These are phyloP conservation scores for Pharus latifolius DNA, from an alignment of 176 grass and related monocot genomes.

Conservation along the genomic window DNA sequence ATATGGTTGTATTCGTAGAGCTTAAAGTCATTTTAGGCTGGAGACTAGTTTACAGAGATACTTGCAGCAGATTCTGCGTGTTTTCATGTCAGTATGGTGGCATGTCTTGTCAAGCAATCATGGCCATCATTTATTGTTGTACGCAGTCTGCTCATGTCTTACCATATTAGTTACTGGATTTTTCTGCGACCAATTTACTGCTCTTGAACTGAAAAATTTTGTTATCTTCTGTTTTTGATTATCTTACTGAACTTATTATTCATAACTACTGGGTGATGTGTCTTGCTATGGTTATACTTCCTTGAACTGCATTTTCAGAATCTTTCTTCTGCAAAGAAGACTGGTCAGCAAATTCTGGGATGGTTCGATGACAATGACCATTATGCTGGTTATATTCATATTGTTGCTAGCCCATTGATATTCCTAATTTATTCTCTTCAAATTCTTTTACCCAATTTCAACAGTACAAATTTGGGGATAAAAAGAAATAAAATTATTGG, in stretches of 20 bases:
- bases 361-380: no score
- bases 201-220: constrained; percentile 4
- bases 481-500: no score
- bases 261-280: background rate
- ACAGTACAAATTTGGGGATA: no score
- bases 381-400: no score
- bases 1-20: constrained; percentile 22
- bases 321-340: no score
- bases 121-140: background rate
- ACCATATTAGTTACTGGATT: constrained; percentile 18
- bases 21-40: constrained; percentile 7
- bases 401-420: no score
- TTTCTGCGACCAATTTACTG: constrained; percentile 1
- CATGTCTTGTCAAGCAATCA: background rate
- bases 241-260: background rate
- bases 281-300: background rate
- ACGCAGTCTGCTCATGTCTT: background rate
- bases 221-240: background rate
- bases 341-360: no score
- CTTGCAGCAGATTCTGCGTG: background rate
- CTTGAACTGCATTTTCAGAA: background rate
- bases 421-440: no score
- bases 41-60: constrained; percentile 23
- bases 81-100: constrained; percentile 9
- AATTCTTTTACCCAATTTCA: no score